Base-by-base conservation (phyloP, 345 rosid species). In the Raphanus raphanistrum region DNA sequence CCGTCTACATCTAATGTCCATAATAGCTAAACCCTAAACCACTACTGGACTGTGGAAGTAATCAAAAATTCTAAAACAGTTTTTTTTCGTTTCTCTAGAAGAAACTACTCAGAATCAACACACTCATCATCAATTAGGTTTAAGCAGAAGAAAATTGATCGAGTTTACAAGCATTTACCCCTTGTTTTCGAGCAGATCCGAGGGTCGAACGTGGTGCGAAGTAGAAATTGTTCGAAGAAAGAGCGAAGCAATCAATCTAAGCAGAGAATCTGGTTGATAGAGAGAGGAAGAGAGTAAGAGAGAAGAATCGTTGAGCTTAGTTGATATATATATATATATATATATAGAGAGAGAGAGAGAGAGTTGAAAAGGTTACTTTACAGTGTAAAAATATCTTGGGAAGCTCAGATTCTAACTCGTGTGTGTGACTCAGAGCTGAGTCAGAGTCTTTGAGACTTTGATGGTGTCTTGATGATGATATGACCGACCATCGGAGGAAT, bases 371-470 rank as follows among this genome's bases (percentile, higher is more conserved):
- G 54, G n/a, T 4, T 3, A 35, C 2, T 17, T 55, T 73, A 41
- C 31, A 32, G 66, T 54, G 35, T 57, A 68, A 68, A 60, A 26
- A 57, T 28, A 57, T 50, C 7, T 35, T 9, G 74, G 69, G 75
- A 62, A 76, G 28, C 16, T 48, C 64, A 50, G 70, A 62, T 48
- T 69, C 38, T 38, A 70, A 62, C 17, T 77, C 16, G 17, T n/a
- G 16, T n/a, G 48, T 6, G 15, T 65, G 80, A 77, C 76, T 59
- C 65, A 64, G 76, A 70, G 80, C 80, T 70, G 70, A 69, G 70
- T 70, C 80, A 21, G 31, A 61, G 16, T 17, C 21, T 58, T 26
- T 3, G 29, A 67, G 73, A 68, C 73, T 43, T 69, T 12, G 9
- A 28, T 64, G 70, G 12, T 76, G 21, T 5, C 2, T n/a, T 5